Evolutionary conservation across 2,329 filamentous ascomycete genomes (phyloP).

Genomic region (Lachnum nothofagi): DNA sequence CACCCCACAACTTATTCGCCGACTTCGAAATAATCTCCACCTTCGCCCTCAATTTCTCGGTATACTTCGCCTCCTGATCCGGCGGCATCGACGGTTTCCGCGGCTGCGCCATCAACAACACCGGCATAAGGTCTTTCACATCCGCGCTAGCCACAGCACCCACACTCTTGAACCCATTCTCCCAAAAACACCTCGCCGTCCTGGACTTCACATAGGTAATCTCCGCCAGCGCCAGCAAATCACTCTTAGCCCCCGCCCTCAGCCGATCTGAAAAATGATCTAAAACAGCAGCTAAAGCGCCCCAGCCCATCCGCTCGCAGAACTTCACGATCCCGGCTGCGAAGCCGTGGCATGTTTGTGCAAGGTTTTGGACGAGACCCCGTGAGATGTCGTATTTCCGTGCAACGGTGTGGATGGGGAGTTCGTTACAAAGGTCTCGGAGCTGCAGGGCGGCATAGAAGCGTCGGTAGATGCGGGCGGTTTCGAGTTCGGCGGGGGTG

Average conservation of each 20-base stretch:
- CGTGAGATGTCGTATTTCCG: conserved; percentile 66
- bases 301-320: conserved; percentile 72
- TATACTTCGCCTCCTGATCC: conserved; percentile 54
- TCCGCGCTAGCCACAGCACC: conserved; percentile 65
- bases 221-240: conserved; percentile 65
- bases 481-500: conserved; percentile 55
- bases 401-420: conserved; percentile 64
- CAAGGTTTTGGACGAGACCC: conserved; percentile 65
- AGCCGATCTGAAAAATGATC: conserved; percentile 73
- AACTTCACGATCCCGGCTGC: conserved; percentile 76
- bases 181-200: conserved; percentile 69
- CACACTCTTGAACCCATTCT: conserved; percentile 67
- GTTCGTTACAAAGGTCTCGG: conserved; percentile 73
- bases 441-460: conserved; percentile 73
- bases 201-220: conserved; percentile 73
- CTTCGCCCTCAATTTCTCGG: conserved; percentile 60
- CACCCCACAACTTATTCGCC: conserved; percentile 62
- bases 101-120: conserved; percentile 69
- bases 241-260: conserved; percentile 64
- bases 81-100: conserved; percentile 55
- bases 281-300: conserved; percentile 63
- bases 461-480: conserved; percentile 60
- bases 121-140: conserved; percentile 60
- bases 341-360: conserved; percentile 72
- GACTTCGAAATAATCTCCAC: conserved; percentile 64